Conservation (phyloP, 1,139 yeast genomes). For the Tardiomyces digboiensis region DNA sequence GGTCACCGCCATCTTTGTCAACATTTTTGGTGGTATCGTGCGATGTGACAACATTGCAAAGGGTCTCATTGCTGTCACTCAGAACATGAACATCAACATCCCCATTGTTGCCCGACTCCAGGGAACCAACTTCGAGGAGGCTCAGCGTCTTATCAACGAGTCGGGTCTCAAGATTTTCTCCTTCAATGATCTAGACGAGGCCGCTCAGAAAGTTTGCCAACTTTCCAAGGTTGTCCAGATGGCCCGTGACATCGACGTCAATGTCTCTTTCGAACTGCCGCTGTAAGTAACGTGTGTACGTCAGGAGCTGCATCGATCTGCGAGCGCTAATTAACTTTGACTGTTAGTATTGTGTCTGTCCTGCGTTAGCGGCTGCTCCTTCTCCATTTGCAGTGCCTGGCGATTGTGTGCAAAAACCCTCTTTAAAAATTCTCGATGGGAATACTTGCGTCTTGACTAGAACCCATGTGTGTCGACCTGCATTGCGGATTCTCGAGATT, state of each 20-base stretch:
- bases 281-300: slow-evolving; percentile 18
- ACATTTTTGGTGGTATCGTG: slow-evolving; percentile 98
- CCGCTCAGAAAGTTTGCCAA: slow-evolving; percentile 92
- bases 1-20: slow-evolving; percentile 94
- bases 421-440: too few species aligned
- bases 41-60: slow-evolving; percentile 98
- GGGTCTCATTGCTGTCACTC: slow-evolving; percentile 92
- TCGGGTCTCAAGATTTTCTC: slow-evolving; percentile 93
- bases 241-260: slow-evolving; percentile 41
- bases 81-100: slow-evolving; percentile 77
- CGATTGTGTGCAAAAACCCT: too few species aligned
- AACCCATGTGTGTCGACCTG: too few species aligned
- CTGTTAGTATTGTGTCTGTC: too few species aligned
- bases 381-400: too few species aligned
- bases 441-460: too few species aligned
- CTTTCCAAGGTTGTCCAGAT: slow-evolving; percentile 43
- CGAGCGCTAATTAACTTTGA: too few species aligned
- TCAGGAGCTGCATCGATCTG: neutral
- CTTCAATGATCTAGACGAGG: slow-evolving; percentile 90
- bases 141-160: slow-evolving; percentile 75
- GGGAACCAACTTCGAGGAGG: slow-evolving; percentile 92
- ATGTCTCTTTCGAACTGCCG: slow-evolving; percentile 39
- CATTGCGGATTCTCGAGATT: too few species aligned
- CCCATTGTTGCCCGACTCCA: slow-evolving; percentile 98
- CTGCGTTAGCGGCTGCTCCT: too few species aligned